Base-by-base conservation (phyloP, 768 basidiomycete species). In the Grammothele lineata region DNA sequence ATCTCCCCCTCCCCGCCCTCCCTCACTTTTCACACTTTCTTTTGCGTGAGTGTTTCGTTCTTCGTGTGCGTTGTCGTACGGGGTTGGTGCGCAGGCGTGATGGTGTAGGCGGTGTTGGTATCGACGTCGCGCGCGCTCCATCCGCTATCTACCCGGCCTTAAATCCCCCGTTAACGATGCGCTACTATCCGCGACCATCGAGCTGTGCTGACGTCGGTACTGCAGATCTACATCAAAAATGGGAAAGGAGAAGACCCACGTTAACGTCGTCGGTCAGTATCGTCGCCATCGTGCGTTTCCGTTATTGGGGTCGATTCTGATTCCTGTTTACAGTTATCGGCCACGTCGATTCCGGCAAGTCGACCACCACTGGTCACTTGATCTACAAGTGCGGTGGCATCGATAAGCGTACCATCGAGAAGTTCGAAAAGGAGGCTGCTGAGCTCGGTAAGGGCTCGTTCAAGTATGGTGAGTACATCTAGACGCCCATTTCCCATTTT, bases 301-400 rank as follows among this genome's bases (percentile, higher is more conserved):
- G 60, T 53, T 39, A n/a, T n/a, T n/a, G n/a, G n/a, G n/a, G n/a
- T n/a, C n/a, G n/a, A n/a, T n/a, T n/a, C n/a, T n/a, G n/a, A n/a
- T n/a, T n/a, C n/a, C n/a, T 58, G 15, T 49, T 67, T 58, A 26
- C 65, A 89, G 92, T 94, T 73, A 95, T 95, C 77, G 93, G 94
- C 59, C 93, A 94, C 80, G 92, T 94, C 90, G 93, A 97, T 79
- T 97, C 95, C 70, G 95, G 95, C 61, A 99, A 98, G 78, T 98
- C 95, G 50, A 99, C 96, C 75, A 99, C 96, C 66, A 99, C 96
- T 61, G 96, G 96, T 60, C 96, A 99, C 79, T 81, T 99, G 79
- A 98, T 98, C 85, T 98, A 97, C 91, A 96, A 99, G 86, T 99
- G 96, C 72, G 96, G 96, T 85, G 96, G 96, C 89, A 99, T 99